Evolutionary conservation across 1,139 yeast genomes (phyloP), one percentile per base, ranked within the genome.

Genomic region (Lodderomyces elongisporus): DNA sequence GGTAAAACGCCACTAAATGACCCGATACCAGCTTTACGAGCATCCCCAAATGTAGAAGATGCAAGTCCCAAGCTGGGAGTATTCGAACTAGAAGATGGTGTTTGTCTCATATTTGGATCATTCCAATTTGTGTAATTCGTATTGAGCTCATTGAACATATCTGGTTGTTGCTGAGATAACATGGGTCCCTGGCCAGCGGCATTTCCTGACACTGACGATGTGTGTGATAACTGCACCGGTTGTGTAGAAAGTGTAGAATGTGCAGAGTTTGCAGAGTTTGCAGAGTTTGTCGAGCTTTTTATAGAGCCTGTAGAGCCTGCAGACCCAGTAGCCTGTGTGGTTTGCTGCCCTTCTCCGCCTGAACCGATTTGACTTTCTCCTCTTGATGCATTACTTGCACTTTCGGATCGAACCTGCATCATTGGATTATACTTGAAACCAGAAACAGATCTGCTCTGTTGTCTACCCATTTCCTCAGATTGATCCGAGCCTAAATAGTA

Each of bases 401-500:
- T 8, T 8, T 20, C 22, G 9, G 10, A 10, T n/a, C 6, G 6
- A 6, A 24, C 7, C 26, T 10, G 26, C 15, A 20, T 4, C 1
- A 24, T 23, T 32, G 33, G 20, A 24, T 26, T 16, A 25, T 27
- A 30, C 15, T 25, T 31, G 14, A 31, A 36, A 4, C 35, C 37
- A 20, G 34, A 28, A 17, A 36, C 27, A 15, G 36, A 9, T 20
- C 31, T 24, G 17, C 25, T 22, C 12, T 20, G 20, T 24, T 28
- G 23, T 23, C 27, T 49, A 15, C 56, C 64, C 27, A 60, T 66
- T 3, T 33, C 32, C 16, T 17, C 18, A 17, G 18, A 14, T 34
- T 58, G 54, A 1, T 68, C 68, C 2, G 66, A 58, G 26, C 62
- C 58, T 22, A 64, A 45, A 35, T 59, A 62, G 37, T 58, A 62